Conservation (phyloP, 108 stramenopile species). For the Nitzschia inconspicua region DNA sequence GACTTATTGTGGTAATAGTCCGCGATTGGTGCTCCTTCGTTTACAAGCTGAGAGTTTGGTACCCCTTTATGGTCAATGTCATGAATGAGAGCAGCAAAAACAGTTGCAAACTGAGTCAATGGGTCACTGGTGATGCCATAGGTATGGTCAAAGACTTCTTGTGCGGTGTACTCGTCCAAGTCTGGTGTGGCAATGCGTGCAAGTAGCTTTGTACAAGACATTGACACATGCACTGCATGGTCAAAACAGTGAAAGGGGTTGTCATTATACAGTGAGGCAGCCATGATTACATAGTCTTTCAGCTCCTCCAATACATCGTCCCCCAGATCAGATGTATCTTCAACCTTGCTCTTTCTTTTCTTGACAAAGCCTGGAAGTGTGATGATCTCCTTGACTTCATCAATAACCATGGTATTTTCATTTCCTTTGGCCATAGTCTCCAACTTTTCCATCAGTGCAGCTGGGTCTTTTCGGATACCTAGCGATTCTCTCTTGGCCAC, state of each 20-base stretch:
- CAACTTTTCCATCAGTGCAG: neutral
- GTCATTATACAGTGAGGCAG: constrained; percentile 31
- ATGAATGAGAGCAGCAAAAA: constrained; percentile 76
- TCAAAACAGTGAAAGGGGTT: constrained; percentile 64
- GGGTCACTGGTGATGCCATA: constrained; percentile 71
- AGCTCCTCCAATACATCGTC: constrained; percentile 34
- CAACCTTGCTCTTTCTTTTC: neutral
- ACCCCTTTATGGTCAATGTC: constrained; percentile 71
- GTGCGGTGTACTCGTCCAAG: neutral
- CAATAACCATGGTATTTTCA: constrained; percentile 13
- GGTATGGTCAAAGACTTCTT: constrained; percentile 14
- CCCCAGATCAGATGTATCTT: neutral
- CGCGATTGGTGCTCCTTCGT: constrained; percentile 54
- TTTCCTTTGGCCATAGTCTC: neutral
- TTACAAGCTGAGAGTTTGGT: constrained; percentile 52
- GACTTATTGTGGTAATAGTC: constrained; percentile 75
- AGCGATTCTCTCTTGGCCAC: neutral
- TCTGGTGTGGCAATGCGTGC: constrained; percentile 56
- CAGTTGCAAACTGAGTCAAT: constrained; percentile 43
- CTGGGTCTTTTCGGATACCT: neutral
- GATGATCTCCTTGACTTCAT: constrained; percentile 38
- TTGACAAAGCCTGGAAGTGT: constrained; percentile 18
- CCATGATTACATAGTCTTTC: constrained; percentile 32
- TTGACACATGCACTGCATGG: constrained; percentile 70
- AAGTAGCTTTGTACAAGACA: constrained; percentile 56